These are phyloP conservation scores for Diaporthe vexans DNA, from an alignment of 2,329 filamentous ascomycete genomes.

Conservation along the genomic window DNA sequence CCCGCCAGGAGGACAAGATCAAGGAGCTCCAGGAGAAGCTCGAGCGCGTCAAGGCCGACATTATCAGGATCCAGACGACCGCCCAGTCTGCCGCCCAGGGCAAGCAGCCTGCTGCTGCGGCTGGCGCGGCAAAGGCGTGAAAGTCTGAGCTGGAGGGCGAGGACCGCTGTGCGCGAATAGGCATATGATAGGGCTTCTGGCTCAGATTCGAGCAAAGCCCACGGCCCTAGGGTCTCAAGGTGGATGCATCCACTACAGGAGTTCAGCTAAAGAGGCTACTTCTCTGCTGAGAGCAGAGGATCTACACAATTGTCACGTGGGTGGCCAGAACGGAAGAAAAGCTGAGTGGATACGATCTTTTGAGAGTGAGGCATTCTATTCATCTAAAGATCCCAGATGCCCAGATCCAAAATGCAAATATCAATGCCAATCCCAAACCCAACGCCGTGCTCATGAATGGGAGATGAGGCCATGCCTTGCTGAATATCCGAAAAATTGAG, in stretches of 20 bases:
- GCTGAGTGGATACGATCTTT: conserved; percentile 38
- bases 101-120: conserved; percentile 45
- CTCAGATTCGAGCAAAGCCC: neutral
- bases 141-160: conserved; percentile 47
- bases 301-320: neutral
- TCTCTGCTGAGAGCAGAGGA: no score
- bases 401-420: conserved; percentile 10
- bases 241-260: neutral
- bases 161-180: conserved; percentile 44
- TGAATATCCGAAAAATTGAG: neutral
- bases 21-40: conserved; percentile 69
- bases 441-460: conserved; percentile 34
- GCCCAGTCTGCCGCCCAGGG: conserved; percentile 58
- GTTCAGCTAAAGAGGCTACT: neutral
- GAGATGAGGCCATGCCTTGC: conserved; percentile 27
- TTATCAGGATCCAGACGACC: conserved; percentile 68
- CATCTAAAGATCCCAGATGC: conserved; percentile 13
- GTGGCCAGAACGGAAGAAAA: neutral
- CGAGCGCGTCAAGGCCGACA: conserved; percentile 71
- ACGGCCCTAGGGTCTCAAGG: neutral
- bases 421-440: neutral
- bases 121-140: conserved; percentile 47
- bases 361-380: conserved; percentile 39
- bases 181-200: neutral
- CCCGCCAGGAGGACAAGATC: conserved; percentile 64